Conservation (phyloP, 768 basidiomycete species). For the Asterophora parasitica region DNA sequence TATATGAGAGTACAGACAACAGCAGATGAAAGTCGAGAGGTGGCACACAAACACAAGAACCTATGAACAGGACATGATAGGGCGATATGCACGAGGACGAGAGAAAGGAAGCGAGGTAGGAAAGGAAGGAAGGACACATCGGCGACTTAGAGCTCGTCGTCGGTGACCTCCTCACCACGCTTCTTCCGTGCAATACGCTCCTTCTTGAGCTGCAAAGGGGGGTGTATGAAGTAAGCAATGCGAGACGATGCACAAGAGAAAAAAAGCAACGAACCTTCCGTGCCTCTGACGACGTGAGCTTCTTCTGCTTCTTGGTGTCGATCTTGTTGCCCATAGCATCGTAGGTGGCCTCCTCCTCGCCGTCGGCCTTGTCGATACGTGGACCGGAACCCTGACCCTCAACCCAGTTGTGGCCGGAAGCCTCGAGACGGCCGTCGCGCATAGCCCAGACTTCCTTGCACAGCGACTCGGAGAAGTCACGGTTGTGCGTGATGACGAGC, state of each 20-base stretch:
- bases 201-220: constrained; percentile 64
- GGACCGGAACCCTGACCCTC: constrained; percentile 96
- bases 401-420: constrained; percentile 99
- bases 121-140: neutral
- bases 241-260: neutral
- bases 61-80: constrained; percentile 4
- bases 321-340: constrained; percentile 99
- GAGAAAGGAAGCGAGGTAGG: constrained; percentile 5
- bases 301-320: constrained; percentile 80
- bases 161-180: constrained; percentile 74
- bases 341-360: constrained; percentile 85
- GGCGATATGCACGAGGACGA: constrained; percentile 2
- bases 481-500: constrained; percentile 95
- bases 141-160: constrained; percentile 49
- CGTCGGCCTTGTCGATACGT: constrained; percentile 91
- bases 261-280: constrained; percentile 53
- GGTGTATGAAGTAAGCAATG: constrained; percentile 10
- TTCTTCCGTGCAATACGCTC: constrained; percentile 90
- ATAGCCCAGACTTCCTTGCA: constrained; percentile 99
- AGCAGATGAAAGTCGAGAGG: constrained; percentile 6
- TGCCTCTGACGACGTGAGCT: constrained; percentile 74
- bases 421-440: constrained; percentile 93
- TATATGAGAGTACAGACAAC: constrained; percentile 17
- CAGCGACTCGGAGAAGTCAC: constrained; percentile 97
- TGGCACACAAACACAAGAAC: constrained; percentile 13